phyloP scores from a whole-genome alignment of 2,329 filamentous ascomycete species.

The Lasiodiplodia citricola region DNA sequence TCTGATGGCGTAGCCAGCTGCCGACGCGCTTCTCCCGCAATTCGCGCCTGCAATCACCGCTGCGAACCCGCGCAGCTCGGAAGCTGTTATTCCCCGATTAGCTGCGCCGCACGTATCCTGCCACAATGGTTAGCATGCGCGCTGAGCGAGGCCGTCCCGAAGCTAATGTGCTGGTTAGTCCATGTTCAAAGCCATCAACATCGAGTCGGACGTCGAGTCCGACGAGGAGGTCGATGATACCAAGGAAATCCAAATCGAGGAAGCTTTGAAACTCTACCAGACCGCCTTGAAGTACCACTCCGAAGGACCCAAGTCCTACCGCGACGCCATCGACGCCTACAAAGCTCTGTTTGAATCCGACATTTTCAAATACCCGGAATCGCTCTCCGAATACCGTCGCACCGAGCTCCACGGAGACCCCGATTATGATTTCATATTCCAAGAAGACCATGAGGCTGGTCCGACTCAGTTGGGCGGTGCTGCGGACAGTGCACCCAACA shows the following conservation, averaged over 20 bases:
- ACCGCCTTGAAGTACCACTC: constrained; percentile 88
- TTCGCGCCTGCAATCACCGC: neutral
- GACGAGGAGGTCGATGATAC: constrained; percentile 95
- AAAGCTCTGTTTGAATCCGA: constrained; percentile 85
- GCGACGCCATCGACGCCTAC: constrained; percentile 81
- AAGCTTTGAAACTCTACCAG: constrained; percentile 94
- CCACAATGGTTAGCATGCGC: constrained; percentile 16
- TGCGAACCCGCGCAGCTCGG: constrained; percentile 1
- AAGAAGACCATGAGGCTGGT: constrained; percentile 45
- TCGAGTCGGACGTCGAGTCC: constrained; percentile 87
- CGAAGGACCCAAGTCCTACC: constrained; percentile 77
- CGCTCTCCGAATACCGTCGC: constrained; percentile 80
- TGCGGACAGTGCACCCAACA: constrained; percentile 77
- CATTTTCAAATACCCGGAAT: constrained; percentile 91
- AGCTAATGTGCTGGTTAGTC: constrained; percentile 35
- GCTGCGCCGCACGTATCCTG: neutral
- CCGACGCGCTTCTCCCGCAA: neutral
- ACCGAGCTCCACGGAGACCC: constrained; percentile 59
- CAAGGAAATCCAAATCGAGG: constrained; percentile 95
- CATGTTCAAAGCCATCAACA: constrained; percentile 85
- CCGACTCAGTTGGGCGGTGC: constrained; percentile 60
- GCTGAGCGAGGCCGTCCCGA: neutral
- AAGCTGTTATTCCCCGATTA: neutral
- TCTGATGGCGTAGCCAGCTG: neutral
- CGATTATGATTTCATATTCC: constrained; percentile 49